Conservation (phyloP, 768 basidiomycete genomes). For the Fistulinella prunicolor region DNA sequence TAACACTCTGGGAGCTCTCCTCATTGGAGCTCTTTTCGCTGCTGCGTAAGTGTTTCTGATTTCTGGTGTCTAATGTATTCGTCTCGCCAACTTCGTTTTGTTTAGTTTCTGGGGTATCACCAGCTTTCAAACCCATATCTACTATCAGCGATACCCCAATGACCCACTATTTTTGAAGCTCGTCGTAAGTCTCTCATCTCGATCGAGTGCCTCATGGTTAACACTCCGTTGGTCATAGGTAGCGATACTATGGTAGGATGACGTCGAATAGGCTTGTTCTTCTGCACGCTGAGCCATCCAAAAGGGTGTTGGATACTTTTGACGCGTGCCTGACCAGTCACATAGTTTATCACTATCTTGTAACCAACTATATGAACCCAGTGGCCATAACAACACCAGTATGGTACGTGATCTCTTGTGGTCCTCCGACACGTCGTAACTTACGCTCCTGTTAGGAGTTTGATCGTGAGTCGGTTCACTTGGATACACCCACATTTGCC, state of each 20-base stretch:
- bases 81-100: background rate
- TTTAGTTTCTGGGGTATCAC: slow-evolving; percentile 59
- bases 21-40: slow-evolving; percentile 52
- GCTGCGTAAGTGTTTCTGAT: slow-evolving; percentile 42
- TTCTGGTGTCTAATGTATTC: background rate
- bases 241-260: slow-evolving; percentile 14
- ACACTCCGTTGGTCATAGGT: slow-evolving; percentile 35
- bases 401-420: slow-evolving; percentile 37
- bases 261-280: background rate
- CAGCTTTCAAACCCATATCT: slow-evolving; percentile 52
- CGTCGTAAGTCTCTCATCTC: slow-evolving; percentile 31
- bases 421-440: background rate
- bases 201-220: slow-evolving; percentile 21
- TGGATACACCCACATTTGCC: background rate
- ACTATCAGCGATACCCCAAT: slow-evolving; percentile 39
- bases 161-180: slow-evolving; percentile 37
- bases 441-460: slow-evolving; percentile 38
- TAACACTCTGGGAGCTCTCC: slow-evolving; percentile 52
- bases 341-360: slow-evolving; percentile 57
- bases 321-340: slow-evolving; percentile 52
- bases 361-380: slow-evolving; percentile 51
- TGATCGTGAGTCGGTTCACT: slow-evolving; percentile 40
- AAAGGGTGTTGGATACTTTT: slow-evolving; percentile 50
- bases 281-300: background rate
- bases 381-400: slow-evolving; percentile 41